Conservation (phyloP, 768 basidiomycete genomes). For the Trametes sanguinea region DNA sequence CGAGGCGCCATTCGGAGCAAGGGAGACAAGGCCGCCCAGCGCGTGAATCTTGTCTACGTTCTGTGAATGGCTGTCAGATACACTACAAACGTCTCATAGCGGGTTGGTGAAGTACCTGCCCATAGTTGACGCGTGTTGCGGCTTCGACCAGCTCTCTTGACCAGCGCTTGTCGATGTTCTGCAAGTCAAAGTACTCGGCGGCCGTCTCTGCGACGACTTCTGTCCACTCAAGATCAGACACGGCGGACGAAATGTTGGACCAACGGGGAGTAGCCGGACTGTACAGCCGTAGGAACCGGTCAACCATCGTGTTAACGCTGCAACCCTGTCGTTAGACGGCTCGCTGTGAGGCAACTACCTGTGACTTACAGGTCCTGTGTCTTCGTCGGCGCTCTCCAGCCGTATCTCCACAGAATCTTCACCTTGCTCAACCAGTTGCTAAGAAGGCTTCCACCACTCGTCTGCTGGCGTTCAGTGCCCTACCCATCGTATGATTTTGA, state of each 20-base stretch:
- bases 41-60: constrained; percentile 75
- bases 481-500: background rate
- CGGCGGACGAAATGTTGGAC: constrained; percentile 60
- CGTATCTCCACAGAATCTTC: constrained; percentile 80
- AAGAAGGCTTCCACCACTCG: constrained; percentile 36
- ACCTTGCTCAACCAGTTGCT: constrained; percentile 69
- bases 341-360: background rate
- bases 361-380: constrained; percentile 54
- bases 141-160: constrained; percentile 76
- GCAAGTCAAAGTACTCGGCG: constrained; percentile 53
- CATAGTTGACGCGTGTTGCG: constrained; percentile 83
- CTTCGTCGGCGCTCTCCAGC: constrained; percentile 57
- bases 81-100: background rate
- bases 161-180: constrained; percentile 61
- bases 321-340: background rate
- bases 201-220: constrained; percentile 52
- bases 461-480: constrained; percentile 9
- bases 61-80: constrained; percentile 34
- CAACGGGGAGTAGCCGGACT: constrained; percentile 55
- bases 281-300: constrained; percentile 59
- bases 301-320: constrained; percentile 59
- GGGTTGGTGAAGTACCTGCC: constrained; percentile 48
- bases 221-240: constrained; percentile 53
- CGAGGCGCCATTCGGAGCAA: constrained; percentile 70
- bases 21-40: constrained; percentile 66